phyloP scores from a whole-genome alignment of 1,284 basidiomycete genomes.

The Cerioporus squamosus region DNA sequence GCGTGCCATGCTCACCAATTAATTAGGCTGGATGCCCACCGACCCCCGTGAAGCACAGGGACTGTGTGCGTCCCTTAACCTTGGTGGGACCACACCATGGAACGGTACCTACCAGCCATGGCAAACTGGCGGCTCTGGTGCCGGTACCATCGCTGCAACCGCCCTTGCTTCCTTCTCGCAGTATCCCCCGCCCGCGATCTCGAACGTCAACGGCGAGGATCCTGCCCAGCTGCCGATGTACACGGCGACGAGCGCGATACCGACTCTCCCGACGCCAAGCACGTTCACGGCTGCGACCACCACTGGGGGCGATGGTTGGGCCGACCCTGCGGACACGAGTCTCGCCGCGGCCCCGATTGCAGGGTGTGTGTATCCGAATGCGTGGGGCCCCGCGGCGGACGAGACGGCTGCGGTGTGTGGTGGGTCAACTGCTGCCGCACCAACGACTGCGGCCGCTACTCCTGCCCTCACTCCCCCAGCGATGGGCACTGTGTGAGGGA shows the following conservation, averaged over 20 bases:
- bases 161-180: slow-evolving; percentile 49
- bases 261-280: slow-evolving; percentile 61
- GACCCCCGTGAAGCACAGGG: slow-evolving; percentile 75
- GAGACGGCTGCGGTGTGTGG: slow-evolving; percentile 30
- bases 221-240: slow-evolving; percentile 60
- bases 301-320: slow-evolving; percentile 73
- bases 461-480: slow-evolving; percentile 13
- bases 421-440: slow-evolving; percentile 12
- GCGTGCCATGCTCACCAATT: too few species aligned
- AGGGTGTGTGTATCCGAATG: slow-evolving; percentile 65
- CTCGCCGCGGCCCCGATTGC: slow-evolving; percentile 55
- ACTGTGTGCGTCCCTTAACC: slow-evolving; percentile 58
- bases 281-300: slow-evolving; percentile 49
- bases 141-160: slow-evolving; percentile 58
- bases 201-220: slow-evolving; percentile 46
- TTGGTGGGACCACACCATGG: slow-evolving; percentile 49
- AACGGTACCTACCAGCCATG: slow-evolving; percentile 63
- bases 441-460: slow-evolving; percentile 13
- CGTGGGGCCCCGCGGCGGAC: slow-evolving; percentile 52
- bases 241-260: slow-evolving; percentile 66
- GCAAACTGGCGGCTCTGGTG: slow-evolving; percentile 77
- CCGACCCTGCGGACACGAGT: slow-evolving; percentile 57
- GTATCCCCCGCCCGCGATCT: slow-evolving; percentile 62
- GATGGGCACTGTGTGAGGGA: slow-evolving; percentile 1
- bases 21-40: slow-evolving; percentile 71